Evolutionary conservation across 768 basidiomycete genomes (phyloP), one percentile per base, ranked within the genome.

Genomic region (Leccinum subtestaceum): DNA sequence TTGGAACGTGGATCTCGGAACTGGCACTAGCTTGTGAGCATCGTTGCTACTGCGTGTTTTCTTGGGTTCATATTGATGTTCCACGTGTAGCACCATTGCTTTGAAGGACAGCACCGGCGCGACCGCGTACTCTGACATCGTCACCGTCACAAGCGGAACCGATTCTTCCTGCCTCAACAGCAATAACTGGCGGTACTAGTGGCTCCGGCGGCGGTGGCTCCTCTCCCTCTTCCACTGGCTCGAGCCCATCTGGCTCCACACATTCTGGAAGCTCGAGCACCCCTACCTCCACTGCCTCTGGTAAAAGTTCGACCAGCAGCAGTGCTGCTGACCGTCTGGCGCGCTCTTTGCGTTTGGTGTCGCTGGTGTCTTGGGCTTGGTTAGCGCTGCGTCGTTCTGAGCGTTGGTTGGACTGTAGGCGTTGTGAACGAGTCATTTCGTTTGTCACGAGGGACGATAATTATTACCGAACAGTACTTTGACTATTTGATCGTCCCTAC

Each of bases 21-120:
- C 70, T 1, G 78, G 77, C 21, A 80, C 78, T 15, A 58, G 63
- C 32, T 76, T 87, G 88, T 89, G 11, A 23, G 23, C 21, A 19
- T 47, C 23, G 21, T 23, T 23, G 46, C 7, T 47, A 21, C 43
- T 23, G 2, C 2, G 15, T 1, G 40, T 15, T 15, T 5, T 2
- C 32, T 1, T 1, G 15, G 11, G 21, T 13, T 0, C 19, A 9
- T 36, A 13, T 52, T 60, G 9, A 67, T 34, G 25, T 8, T 25
- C 31, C 19, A 3, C 13, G 3, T 62, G 12, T 53, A 91, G 88
- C 63, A 81, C 81, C n/a, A 63, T 82, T 34, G 67, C 67, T 12
- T 58, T 88, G 62, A 87, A 84, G 73, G 89, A 90, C 61, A 72
- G 71, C 66, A 81, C 82, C 13, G 89, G 89, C 15, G 15, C 67